Evolutionary conservation across 176 grass and related monocot species (phyloP).

Genomic region (Carex littledalei): DNA sequence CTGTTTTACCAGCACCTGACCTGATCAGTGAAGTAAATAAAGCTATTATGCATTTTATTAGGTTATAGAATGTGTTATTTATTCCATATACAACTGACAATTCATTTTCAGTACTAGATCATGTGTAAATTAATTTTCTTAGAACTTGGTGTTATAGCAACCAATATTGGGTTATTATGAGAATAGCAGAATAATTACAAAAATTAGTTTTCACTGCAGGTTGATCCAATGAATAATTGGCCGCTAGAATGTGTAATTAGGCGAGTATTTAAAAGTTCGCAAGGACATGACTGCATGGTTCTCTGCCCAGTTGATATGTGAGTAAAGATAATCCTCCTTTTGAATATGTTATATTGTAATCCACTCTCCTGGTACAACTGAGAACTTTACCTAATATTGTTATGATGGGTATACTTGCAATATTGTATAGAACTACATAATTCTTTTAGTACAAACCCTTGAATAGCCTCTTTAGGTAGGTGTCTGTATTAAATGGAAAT

Average conservation of each 20-base stretch:
- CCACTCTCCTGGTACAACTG: neutral
- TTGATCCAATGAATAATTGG: slow-evolving; percentile 65
- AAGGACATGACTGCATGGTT: slow-evolving; percentile 73
- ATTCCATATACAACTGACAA: neutral
- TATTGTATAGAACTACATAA: neutral
- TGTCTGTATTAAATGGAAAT: neutral
- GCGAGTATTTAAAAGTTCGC: slow-evolving; percentile 70
- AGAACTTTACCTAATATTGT: neutral
- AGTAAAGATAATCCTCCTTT: neutral
- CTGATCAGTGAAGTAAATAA: neutral
- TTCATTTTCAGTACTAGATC: neutral
- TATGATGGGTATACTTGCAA: neutral
- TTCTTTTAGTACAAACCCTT: neutral
- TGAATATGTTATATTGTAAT: neutral
- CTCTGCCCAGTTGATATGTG: slow-evolving; percentile 93
- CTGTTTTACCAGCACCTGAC: neutral
- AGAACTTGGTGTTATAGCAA: neutral
- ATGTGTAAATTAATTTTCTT: neutral
- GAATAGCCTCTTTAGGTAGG: neutral
- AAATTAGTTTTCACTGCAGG: slow-evolving; percentile 32
- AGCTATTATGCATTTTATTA: neutral
- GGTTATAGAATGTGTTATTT: neutral
- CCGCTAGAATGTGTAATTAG: slow-evolving; percentile 86
- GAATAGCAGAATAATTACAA: neutral
- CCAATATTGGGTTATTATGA: neutral